Base-by-base conservation (phyloP, 2,329 filamentous ascomycete species). In the Trichoderma brevicompactum region DNA sequence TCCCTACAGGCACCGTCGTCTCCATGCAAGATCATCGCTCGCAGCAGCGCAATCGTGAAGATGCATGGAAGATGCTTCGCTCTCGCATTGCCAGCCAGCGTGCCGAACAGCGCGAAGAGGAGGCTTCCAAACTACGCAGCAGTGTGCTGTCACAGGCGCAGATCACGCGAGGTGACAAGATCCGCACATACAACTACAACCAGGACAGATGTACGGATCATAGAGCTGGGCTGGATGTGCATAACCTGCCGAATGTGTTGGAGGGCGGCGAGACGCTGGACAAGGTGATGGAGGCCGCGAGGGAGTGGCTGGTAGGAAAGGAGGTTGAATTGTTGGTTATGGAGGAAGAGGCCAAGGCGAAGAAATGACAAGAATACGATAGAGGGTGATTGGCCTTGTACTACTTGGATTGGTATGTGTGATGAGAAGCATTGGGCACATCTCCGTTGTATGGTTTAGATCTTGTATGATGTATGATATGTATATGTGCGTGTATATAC, bases 21-120 rank as follows among this genome's bases (percentile, higher is more conserved):
- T 89, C 89, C 12, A 96, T 98, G 85, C 95, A 99, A 77, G 95
- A 99, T 75, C 89, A 89, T 61, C 87, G 95, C 63, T 97, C 92
- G 49, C 95, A 99, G 80, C 88, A 92, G 71, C 87, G 92, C 69
- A 99, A 99, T 78, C 87, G 94, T 50, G 90, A 93, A 67, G 88
- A 88, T 67, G 95, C 95, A 1, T 97, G 95, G 94, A 85, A 88
- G 70, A 74, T 99, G 53, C 81, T 99, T 65, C 88, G 94, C 23
- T 90, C 92, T 13, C 89, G 91, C 58, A 81, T 98, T 19, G 95
- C 94, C 2, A 90, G 95, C 77, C 83, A 86, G 72, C 85, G 90
- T 65, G 85, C 93, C 53, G 94, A 97, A 75, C 89, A 89, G 69
- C 86, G 92, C 38, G 94, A 99, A 77, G 92, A 92, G 71, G 88